Evolutionary conservation across 192 early-diverging fungal species (phyloP).

Genomic region (Helicostylum pulchrum): DNA sequence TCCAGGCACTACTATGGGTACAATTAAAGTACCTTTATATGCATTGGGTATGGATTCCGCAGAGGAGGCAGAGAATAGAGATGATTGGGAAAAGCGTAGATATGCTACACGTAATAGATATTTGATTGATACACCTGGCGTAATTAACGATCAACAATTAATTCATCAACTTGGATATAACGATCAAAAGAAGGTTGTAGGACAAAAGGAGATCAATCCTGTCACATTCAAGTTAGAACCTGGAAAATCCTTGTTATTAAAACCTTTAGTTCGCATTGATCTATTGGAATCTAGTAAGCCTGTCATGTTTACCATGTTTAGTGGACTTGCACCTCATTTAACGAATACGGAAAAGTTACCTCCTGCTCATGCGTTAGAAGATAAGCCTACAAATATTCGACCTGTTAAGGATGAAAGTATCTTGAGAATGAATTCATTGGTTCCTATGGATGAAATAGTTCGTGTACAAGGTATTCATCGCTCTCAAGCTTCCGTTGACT

Average conservation of each 20-base stretch:
- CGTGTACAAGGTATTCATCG: slow-evolving; percentile 41
- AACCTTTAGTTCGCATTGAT: slow-evolving; percentile 59
- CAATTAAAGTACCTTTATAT: slow-evolving; percentile 53
- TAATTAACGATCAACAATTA: slow-evolving; percentile 54
- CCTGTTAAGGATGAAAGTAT: slow-evolving; percentile 35
- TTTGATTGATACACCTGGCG: slow-evolving; percentile 62
- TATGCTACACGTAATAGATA: slow-evolving; percentile 29
- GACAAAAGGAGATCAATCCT: slow-evolving; percentile 43
- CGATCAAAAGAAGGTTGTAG: slow-evolving; percentile 49
- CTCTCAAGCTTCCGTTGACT: slow-evolving; percentile 48
- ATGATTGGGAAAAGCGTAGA: slow-evolving; percentile 23
- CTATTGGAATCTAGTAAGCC: slow-evolving; percentile 42
- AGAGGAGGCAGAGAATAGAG: slow-evolving; percentile 31
- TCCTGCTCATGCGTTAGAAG: slow-evolving; percentile 30
- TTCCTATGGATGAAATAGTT: slow-evolving; percentile 39
- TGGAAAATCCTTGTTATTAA: slow-evolving; percentile 55
- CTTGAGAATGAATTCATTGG: slow-evolving; percentile 33
- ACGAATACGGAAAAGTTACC: slow-evolving; percentile 44
- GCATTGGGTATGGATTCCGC: slow-evolving; percentile 48
- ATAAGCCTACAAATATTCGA: slow-evolving; percentile 25
- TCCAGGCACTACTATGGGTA: slow-evolving; percentile 75
- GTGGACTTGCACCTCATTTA: slow-evolving; percentile 53
- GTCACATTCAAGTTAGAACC: slow-evolving; percentile 52
- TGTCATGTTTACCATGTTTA: slow-evolving; percentile 54
- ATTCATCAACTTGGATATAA: slow-evolving; percentile 45